Base-by-base conservation (phyloP, 176 grass and related monocot genomes). In the Avena insularis region DNA sequence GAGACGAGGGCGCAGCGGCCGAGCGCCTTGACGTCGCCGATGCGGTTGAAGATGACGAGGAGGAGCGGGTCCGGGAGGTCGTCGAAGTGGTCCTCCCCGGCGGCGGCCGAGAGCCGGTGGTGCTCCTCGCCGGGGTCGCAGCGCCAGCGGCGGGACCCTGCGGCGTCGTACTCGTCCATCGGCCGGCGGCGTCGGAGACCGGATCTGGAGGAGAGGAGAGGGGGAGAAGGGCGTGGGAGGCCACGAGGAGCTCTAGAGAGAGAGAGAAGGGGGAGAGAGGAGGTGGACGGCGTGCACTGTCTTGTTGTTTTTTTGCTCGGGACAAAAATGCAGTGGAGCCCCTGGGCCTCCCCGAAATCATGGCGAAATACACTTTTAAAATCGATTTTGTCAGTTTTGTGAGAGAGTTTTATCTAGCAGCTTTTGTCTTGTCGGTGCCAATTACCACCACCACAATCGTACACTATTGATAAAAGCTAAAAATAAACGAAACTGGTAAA, bases 1-100 rank as follows among this genome's bases (percentile, higher is more conserved):
- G 93, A 98, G 71, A 98, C 87, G 58, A 95, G 75, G 61, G 90
- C 92, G 90, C 90, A 95, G 64, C 96, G 96, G 82, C 92, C 93
- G 50, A 98, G 88, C 17, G 92, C 89, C 93, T 98, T 98, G 27
- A 98, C 93, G 84, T 98, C 96, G 75, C 87, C 88, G 84, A 98
- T 84, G 84, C 87, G 87, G 82, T 98, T 96, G 78, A 98, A 91
- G 90, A 98, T 86, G 77, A 91, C 86, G 63, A 98, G 90, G 31
- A 98, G 79, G 5, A 98, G 58, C 75, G 93, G 86, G 85, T 98
- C 96, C 14, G 96, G 93, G 38, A 98, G 80, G 86, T 79, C 91
- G 75, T 98, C 93, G 82, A 98, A 94, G 82, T 88, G 90, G 75
- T 98, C 96, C 11, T 88, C 75, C 7, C 50, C 90, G 9, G 48